phyloP scores from a whole-genome alignment of 1,284 basidiomycete genomes.

The Cystobasidium pallidum region DNA sequence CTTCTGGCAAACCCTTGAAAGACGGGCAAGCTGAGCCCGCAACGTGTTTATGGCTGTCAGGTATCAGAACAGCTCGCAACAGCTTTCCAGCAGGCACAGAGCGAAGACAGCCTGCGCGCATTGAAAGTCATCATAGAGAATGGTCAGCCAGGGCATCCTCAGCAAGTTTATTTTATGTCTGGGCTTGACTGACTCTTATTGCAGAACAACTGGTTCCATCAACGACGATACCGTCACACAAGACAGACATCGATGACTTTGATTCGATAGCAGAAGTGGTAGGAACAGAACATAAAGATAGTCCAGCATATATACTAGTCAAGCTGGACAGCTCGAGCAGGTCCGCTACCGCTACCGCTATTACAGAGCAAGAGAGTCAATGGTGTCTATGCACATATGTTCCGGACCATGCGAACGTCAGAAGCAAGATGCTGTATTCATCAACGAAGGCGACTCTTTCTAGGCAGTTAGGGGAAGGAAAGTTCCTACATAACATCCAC shows the following conservation, averaged over 20 bases:
- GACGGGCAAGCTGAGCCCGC: not conserved
- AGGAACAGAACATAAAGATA: not conserved
- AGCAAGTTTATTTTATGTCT: too few relatives aligned
- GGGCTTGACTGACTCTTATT: not conserved
- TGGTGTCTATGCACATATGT: slow-evolving; percentile 32
- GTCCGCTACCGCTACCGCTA: not conserved
- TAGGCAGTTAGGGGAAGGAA: slow-evolving; percentile 39
- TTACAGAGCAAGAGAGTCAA: slow-evolving; percentile 1
- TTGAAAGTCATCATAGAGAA: slow-evolving; percentile 31
- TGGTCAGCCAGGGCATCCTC: slow-evolving; percentile 17
- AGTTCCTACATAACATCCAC: slow-evolving; percentile 19
- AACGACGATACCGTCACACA: slow-evolving; percentile 28
- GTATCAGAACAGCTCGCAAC: slow-evolving; percentile 24
- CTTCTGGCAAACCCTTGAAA: not conserved
- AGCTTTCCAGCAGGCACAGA: slow-evolving; percentile 31
- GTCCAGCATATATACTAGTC: slow-evolving; percentile 39
- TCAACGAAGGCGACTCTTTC: slow-evolving; percentile 38
- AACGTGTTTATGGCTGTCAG: not conserved
- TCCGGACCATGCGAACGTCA: slow-evolving; percentile 22
- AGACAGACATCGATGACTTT: slow-evolving; percentile 24
- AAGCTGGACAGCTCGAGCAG: slow-evolving; percentile 17
- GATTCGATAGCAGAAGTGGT: slow-evolving; percentile 19
- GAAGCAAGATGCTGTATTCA: slow-evolving; percentile 38
- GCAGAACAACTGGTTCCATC: slow-evolving; percentile 35
- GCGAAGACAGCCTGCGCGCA: slow-evolving; percentile 12